Percentiles rank a stretch among this genome's conserved stretches.
Evolutionary conservation across 2,329 filamentous ascomycete genomes (phyloP).

Genomic region (Berkeleyomyces basicola): DNA sequence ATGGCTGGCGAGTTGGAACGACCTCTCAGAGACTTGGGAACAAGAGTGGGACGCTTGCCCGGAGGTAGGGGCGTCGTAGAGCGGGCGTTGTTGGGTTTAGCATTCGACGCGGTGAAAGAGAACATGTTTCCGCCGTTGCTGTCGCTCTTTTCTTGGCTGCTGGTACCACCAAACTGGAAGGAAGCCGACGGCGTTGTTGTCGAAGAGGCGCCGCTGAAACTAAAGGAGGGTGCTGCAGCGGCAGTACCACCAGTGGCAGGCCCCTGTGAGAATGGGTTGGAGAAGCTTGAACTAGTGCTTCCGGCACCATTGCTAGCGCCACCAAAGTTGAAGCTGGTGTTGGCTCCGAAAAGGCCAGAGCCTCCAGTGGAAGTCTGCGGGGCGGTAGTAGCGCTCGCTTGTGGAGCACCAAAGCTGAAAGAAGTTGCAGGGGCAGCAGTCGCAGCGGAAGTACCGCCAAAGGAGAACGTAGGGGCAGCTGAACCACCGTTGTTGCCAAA

Average conservation of each 20-base stretch:
- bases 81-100: slow-evolving; percentile 9
- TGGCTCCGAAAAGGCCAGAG: slow-evolving; percentile 21
- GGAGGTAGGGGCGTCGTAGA: slow-evolving; percentile 7
- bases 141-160: slow-evolving; percentile 16
- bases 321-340: slow-evolving; percentile 16
- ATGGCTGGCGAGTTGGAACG: slow-evolving; percentile 13
- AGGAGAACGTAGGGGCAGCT: slow-evolving; percentile 20
- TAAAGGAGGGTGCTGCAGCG: slow-evolving; percentile 20
- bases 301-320: slow-evolving; percentile 12
- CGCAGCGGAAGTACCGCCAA: slow-evolving; percentile 18
- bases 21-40: slow-evolving; percentile 13
- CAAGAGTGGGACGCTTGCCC: slow-evolving; percentile 25
- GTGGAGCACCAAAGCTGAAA: slow-evolving; percentile 25
- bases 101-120: slow-evolving; percentile 9
- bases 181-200: slow-evolving; percentile 8
- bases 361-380: slow-evolving; percentile 11
- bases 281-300: slow-evolving; percentile 20
- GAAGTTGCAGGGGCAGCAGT: slow-evolving; percentile 17
- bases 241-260: slow-evolving; percentile 12
- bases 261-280: slow-evolving; percentile 23
- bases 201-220: slow-evolving; percentile 21
- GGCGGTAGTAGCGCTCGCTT: slow-evolving; percentile 6
- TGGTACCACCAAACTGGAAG: slow-evolving; percentile 14
- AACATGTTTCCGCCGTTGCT: slow-evolving; percentile 18
- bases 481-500: slow-evolving; percentile 9